phyloP scores from a whole-genome alignment of 2,329 filamentous ascomycete species.

The Monascus ruber region DNA sequence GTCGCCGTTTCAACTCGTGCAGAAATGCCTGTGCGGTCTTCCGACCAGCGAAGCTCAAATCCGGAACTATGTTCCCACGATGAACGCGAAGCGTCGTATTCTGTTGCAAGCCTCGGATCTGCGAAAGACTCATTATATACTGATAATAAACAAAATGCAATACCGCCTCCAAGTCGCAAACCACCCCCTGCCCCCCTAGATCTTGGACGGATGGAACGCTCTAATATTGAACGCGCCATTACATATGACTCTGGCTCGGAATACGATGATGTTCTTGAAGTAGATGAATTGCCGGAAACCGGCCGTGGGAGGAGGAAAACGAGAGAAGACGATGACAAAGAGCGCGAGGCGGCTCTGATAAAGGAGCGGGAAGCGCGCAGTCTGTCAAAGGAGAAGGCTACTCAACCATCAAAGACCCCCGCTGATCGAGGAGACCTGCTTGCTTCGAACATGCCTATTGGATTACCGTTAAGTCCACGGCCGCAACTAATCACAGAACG shows the following conservation, averaged over 20 bases:
- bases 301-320: conserved; percentile 70
- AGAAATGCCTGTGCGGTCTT: too few relatives aligned
- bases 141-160: conserved; percentile 8
- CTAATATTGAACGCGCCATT: conserved; percentile 33
- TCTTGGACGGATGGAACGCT: conserved; percentile 40
- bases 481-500: conserved; percentile 12
- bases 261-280: conserved; percentile 66
- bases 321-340: conserved; percentile 73
- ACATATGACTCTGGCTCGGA: conserved; percentile 66
- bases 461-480: conserved; percentile 49
- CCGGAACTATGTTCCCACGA: too few relatives aligned
- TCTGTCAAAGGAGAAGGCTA: conserved; percentile 59
- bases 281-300: conserved; percentile 48
- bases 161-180: conserved; percentile 59
- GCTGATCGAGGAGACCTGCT: conserved; percentile 7
- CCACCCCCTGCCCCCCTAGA: conserved; percentile 76
- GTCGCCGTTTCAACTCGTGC: too few relatives aligned
- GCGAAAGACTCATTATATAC: conserved; percentile 7
- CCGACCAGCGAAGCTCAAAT: too few relatives aligned
- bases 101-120: conserved; percentile 10
- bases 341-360: conserved; percentile 57
- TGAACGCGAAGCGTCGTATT: too few relatives aligned
- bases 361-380: conserved; percentile 61
- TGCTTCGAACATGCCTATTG: conserved; percentile 45
- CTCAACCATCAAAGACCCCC: conserved; percentile 42